Conservation (phyloP, 2,329 filamentous ascomycete species). For the Onygena corvina region DNA sequence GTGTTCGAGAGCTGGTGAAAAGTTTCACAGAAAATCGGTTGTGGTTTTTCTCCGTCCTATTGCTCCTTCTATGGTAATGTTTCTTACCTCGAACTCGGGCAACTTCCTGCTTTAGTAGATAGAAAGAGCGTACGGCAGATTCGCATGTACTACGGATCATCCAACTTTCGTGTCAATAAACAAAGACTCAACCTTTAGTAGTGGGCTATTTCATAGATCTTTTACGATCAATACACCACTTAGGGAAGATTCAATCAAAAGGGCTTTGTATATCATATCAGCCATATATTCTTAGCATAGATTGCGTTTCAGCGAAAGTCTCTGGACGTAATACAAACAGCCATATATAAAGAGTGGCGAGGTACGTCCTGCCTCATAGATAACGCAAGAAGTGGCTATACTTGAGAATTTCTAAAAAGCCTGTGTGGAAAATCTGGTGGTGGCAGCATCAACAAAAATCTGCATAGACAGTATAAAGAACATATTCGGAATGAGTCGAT, state of each 20-base stretch:
- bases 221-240: too few species aligned
- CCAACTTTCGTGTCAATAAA: too few species aligned
- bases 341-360: neutral
- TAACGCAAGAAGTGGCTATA: neutral
- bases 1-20: too few species aligned
- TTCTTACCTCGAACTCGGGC: too few species aligned
- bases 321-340: neutral
- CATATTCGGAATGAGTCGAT: neutral
- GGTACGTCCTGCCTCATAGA: neutral
- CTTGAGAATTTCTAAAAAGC: neutral
- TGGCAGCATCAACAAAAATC: neutral
- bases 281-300: slow-evolving; percentile 1
- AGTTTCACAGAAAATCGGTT: too few species aligned
- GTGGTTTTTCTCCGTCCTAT: too few species aligned
- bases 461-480: neutral
- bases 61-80: too few species aligned
- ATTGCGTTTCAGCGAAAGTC: neutral
- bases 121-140: too few species aligned
- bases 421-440: neutral
- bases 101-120: too few species aligned
- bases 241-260: neutral
- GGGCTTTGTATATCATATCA: neutral
- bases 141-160: too few species aligned
- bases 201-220: too few species aligned
- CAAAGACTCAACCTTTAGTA: too few species aligned